Evolutionary conservation across 768 basidiomycete species (phyloP), one percentile per base, ranked within the genome.

Genomic region (Chiua virens): DNA sequence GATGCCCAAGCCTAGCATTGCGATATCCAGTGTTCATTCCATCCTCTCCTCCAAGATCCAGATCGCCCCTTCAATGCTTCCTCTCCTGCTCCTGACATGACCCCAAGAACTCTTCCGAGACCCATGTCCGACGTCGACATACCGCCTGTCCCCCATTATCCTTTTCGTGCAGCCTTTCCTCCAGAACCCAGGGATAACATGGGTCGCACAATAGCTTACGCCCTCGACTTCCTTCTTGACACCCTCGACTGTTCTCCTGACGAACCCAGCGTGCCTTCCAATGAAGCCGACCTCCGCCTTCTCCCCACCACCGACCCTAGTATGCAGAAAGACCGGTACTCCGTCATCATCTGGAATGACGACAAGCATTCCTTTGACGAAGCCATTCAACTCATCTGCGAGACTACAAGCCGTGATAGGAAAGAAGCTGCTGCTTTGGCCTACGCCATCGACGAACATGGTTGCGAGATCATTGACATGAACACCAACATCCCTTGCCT

Each of bases 361-460:
- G 97, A 99, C 69, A 96, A 95, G 60, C 97, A 98, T 69, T 93
- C 92, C 0, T 89, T 87, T 60, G 85, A 87, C 45, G 93, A 98
- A 63, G 85, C 96, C 47, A 86, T 87, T 55, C 79, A 82, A 53
- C 78, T 92, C 37, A 71, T 91, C 7, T 75, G 77, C 50, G 87
- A 87, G 40, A 68, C 70, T 14, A 78, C 75, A 1, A 70, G 66
- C 17, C 77, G 79, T 20, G 69, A 81, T 9, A 69, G 72, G 20
- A 82, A 82, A 35, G 83, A 87, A 25, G 87, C 89, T 0, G 59
- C 71, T 0, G 77, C 73, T 1, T 68, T 84, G 35, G 81, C 80
- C 0, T 75, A 80, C 41, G 71, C 76, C 35, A 79, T 93, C 46
- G 92, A 96, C 62, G 84, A 86, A 17, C 76, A 80, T 38, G 95